Conservation (phyloP, 2,329 filamentous ascomycete genomes). For the Aspergillus sojae region DNA sequence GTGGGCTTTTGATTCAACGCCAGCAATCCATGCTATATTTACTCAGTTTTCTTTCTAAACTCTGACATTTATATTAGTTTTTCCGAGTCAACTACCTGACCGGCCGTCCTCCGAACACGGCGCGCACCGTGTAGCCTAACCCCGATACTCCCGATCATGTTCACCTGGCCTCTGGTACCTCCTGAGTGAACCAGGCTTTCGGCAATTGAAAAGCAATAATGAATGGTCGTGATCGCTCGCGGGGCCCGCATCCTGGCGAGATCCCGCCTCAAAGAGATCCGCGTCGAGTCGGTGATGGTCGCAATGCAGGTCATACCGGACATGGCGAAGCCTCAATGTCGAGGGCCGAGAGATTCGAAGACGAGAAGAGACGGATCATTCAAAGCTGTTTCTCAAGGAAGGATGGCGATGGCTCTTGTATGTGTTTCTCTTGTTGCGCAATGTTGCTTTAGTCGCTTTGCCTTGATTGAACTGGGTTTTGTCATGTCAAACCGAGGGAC, state of each 20-base stretch:
- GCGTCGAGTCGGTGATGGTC: slow-evolving; percentile 37
- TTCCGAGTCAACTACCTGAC: not conserved
- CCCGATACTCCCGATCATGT: slow-evolving; percentile 33
- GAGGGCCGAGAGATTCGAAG: slow-evolving; percentile 85
- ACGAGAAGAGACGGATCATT: slow-evolving; percentile 92
- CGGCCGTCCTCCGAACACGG: not conserved
- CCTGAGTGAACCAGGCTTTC: slow-evolving; percentile 29
- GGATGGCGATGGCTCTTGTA: slow-evolving; percentile 83
- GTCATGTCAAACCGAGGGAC: not conserved
- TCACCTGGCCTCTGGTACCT: slow-evolving; percentile 30
- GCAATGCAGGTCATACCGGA: slow-evolving; percentile 31
- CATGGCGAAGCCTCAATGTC: slow-evolving; percentile 38
- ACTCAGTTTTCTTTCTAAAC: not conserved
- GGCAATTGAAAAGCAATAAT: slow-evolving; percentile 31
- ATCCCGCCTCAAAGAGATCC: slow-evolving; percentile 33
- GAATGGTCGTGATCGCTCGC: slow-evolving; percentile 41
- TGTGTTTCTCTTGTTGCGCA: slow-evolving; percentile 41
- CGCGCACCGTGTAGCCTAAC: slow-evolving; percentile 19
- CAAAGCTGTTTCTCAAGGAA: slow-evolving; percentile 92
- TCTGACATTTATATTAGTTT: not conserved
- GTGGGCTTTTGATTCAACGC: not conserved
- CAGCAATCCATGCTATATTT: not conserved
- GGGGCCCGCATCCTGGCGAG: slow-evolving; percentile 34
- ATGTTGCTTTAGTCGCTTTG: slow-evolving; percentile 8
- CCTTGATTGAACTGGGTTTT: slow-evolving; percentile 9